Base-by-base conservation (phyloP, 305 asterid genomes). In the Ilex paraguariensis region DNA sequence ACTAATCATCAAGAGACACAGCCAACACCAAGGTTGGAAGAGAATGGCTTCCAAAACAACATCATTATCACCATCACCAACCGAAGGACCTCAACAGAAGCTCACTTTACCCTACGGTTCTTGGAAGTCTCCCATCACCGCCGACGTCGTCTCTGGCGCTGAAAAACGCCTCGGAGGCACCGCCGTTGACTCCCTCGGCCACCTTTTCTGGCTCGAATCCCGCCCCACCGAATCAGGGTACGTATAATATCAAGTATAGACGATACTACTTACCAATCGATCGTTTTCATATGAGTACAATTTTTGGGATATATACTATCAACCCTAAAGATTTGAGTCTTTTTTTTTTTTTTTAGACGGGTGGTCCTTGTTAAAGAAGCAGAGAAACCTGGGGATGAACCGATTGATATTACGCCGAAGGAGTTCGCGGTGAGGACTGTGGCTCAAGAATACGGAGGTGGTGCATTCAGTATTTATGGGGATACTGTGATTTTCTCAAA, bases 361-460 rank as follows among this genome's bases (percentile, higher is more conserved):
- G 64, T 62, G 57, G 97, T 90, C 66, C 79, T 93, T 69, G 96
- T 93, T 59, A 84, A 84, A 79, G 85, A 81, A 68, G 84, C 85
- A 4, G 92, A 78, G 62, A 78, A 66, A 1, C 84, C 81, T 60
- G 75, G 79, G 48, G 95, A 58, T 52, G 71, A 77, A 31, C 87
- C 87, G 0, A 63, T 53, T 61, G 97, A 93, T 79, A 63, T 93
- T 67, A 87, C 87, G 5, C 89, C 96, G 8, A 81, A 84, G 70
- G 96, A 90, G 69, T 93, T 82, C 67, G 81, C 95, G 9, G 97
- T 90, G 64, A 87, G 99, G 84, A 85, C 99, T 16, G 77, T 80
- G 66, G 89, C 95, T 50, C 97, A 93, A 77, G 99, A 90, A 64
- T 93, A 93, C 67, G 99, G 99, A 54, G 99, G 99, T 31, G 99